Conservation (phyloP, 257 asterid species). For the Fraxinus pennsylvanica region DNA sequence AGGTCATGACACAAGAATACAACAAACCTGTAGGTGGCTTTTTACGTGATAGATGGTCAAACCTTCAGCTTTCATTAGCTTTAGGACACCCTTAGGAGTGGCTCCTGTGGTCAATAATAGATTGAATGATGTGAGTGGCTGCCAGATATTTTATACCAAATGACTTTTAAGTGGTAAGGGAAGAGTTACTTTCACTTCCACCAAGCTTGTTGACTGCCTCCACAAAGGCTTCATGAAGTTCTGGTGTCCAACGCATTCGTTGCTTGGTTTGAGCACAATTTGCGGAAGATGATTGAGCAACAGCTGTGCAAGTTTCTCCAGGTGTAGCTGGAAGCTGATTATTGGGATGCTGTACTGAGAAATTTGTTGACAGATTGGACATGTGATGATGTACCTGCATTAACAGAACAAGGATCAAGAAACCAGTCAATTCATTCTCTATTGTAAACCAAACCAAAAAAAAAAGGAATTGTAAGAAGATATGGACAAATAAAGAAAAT, state of each 20-base stretch:
- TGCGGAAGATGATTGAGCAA: constrained; percentile 54
- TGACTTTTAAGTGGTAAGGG: constrained; percentile 12
- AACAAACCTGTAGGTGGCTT: constrained; percentile 65
- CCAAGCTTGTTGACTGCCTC: constrained; percentile 90
- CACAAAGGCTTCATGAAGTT: constrained; percentile 84
- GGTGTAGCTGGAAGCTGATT: constrained; percentile 47
- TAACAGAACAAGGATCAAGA: constrained; percentile 18
- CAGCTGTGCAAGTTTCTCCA: constrained; percentile 49
- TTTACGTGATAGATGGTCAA: constrained; percentile 50
- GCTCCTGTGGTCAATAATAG: constrained; percentile 56
- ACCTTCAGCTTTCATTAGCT: constrained; percentile 49
- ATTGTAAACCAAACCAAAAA: neutral
- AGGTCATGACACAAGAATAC: constrained; percentile 11
- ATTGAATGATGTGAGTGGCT: constrained; percentile 14
- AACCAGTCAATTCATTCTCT: neutral
- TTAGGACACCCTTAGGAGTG: constrained; percentile 53
- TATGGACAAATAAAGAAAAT: constrained; percentile 17
- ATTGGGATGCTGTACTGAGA: constrained; percentile 48
- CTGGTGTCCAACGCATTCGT: constrained; percentile 96
- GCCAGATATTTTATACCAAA: constrained; percentile 22
- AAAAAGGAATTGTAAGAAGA: neutral
- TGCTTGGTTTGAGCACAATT: constrained; percentile 70
- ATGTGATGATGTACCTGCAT: constrained; percentile 38
- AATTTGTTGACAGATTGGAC: constrained; percentile 41
- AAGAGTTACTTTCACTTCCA: constrained; percentile 79